These are phyloP conservation scores for Phytophthora brassicae DNA, from an alignment of 352 stramenopile genomes.

Conservation along the genomic window DNA sequence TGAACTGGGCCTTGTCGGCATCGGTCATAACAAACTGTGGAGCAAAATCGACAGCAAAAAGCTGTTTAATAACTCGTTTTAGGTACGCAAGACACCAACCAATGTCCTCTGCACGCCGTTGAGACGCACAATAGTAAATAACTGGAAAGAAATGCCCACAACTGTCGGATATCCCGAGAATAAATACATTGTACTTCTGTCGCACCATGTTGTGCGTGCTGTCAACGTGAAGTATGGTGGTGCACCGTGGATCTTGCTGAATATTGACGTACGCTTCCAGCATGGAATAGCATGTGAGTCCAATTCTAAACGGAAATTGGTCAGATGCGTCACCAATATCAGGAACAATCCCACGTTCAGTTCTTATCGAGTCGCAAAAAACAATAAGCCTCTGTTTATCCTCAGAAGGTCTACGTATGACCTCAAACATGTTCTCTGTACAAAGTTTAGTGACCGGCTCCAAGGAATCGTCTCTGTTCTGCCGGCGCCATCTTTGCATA, in stretches of 20 bases:
- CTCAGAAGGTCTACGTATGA: not conserved
- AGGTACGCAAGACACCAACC: slow-evolving; percentile 10
- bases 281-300: not conserved
- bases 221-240: not conserved
- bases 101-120: slow-evolving; percentile 2
- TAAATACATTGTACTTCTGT: not conserved
- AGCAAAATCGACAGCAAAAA: not conserved
- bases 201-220: not conserved
- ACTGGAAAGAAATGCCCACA: not conserved
- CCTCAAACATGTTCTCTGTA: not conserved
- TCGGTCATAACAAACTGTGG: slow-evolving; percentile 8
- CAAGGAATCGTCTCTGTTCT: not conserved
- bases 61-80: not conserved
- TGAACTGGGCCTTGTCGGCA: slow-evolving; percentile 4
- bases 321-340: not conserved
- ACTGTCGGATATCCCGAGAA: not conserved
- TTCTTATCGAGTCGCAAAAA: not conserved
- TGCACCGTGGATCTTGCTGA: not conserved
- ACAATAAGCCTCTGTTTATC: not conserved
- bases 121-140: slow-evolving; percentile 10
- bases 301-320: not conserved
- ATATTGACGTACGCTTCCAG: not conserved
- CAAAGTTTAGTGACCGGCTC: not conserved
- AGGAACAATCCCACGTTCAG: not conserved
- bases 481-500: not conserved